Evolutionary conservation across 768 basidiomycete genomes (phyloP), one percentile per base, ranked within the genome.

Genomic region (Collybia sordida): DNA sequence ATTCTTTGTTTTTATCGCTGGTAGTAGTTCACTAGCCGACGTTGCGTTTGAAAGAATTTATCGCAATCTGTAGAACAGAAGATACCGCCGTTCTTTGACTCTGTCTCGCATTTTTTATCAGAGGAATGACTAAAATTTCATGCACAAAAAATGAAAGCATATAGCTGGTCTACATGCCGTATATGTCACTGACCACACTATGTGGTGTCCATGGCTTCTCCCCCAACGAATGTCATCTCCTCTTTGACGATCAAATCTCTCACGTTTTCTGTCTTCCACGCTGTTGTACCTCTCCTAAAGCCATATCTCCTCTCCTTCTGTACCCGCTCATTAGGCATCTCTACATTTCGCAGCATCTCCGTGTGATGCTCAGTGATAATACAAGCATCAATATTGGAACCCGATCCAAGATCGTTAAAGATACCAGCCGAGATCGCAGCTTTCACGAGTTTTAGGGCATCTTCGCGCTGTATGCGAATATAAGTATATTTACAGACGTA

Each of bases 401-500:
- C 97, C 0, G 96, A 98, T 3, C 97, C 97, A 27, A 98, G 83
- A 74, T 99, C 97, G 74, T 99, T 98, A 82, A 97, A 98, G 65
- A 99, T 95, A 80, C 97, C 97, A 2, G 93, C 90, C 19, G 88
- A 85, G 60, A 99, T 85, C 40, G 97, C 95, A 34, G 83, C 78
- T 50, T 87, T 83, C 31, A 98, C 94, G 17, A 98, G 77, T 5
- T 74, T 72, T 42, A 98, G 80, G 2, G 93, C 96, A 21, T 88
- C 86, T 36, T 82, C 80, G 35, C 90, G 81, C 90, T 95, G 67
- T 31, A 42, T 37, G 40, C 18, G 42, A 31, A 43, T 3, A 40
- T 22, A 5, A 21, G n/a, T 27, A 25, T 4, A 38, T 53, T 24
- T 22, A 22, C 15, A 39, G 19, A 17, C 11, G 28, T 8, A 50